phyloP scores from a whole-genome alignment of 768 basidiomycete species.

The Leccinellum luteum region DNA sequence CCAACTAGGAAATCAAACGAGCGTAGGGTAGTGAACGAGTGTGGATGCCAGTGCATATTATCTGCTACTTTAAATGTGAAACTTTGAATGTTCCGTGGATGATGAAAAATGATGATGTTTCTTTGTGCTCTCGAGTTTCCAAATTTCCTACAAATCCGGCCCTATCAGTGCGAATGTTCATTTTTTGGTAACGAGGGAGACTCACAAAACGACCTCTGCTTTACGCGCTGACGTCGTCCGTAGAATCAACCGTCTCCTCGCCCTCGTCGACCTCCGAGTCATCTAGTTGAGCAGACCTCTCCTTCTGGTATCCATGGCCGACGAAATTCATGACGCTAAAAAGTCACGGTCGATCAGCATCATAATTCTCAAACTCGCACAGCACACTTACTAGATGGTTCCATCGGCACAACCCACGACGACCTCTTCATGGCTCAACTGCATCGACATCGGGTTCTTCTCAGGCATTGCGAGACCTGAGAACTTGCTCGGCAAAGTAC shows the following conservation, averaged over 20 bases:
- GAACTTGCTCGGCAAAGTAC: slow-evolving; percentile 66
- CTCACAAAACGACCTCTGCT: background rate
- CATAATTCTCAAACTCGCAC: background rate
- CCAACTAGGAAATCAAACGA: slow-evolving; percentile 16
- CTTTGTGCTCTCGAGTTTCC: slow-evolving; percentile 7
- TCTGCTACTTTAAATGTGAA: background rate
- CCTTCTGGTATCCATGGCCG: slow-evolving; percentile 51
- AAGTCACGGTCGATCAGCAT: slow-evolving; percentile 12
- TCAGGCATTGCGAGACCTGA: slow-evolving; percentile 79
- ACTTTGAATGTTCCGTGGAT: background rate
- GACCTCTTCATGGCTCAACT: slow-evolving; percentile 85
- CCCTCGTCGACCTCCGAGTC: slow-evolving; percentile 4
- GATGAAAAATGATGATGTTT: background rate
- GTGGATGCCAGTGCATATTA: background rate
- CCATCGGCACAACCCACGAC: slow-evolving; percentile 91
- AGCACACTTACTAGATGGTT: slow-evolving; percentile 74
- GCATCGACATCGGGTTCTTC: slow-evolving; percentile 95
- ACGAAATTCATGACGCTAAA: slow-evolving; percentile 60
- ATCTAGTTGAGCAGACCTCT: slow-evolving; percentile 8
- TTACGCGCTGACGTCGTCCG: slow-evolving; percentile 16
- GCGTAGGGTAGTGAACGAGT: slow-evolving; percentile 21
- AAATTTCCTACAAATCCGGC: background rate
- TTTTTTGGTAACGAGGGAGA: background rate
- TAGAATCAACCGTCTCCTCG: slow-evolving; percentile 10
- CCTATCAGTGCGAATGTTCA: too few relatives aligned